Evolutionary conservation across 179 eudicot species (phyloP).

Genomic region (Drosera spatulata): DNA sequence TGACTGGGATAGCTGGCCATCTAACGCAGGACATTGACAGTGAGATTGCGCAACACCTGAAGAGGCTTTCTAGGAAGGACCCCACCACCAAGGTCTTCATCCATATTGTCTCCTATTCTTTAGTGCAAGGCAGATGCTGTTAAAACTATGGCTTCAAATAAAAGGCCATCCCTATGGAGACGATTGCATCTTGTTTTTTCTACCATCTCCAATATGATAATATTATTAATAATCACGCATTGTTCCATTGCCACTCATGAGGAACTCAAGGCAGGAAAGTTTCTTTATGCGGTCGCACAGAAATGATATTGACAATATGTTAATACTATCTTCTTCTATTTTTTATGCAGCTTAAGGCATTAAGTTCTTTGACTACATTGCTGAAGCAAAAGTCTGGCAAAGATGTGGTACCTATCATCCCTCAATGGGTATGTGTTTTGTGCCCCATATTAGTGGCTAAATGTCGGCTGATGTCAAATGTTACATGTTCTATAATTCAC

Average conservation of each 20-base stretch:
- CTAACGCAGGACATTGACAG: conserved; percentile 69
- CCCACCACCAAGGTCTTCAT: conserved; percentile 69
- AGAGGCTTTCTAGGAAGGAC: conserved; percentile 87
- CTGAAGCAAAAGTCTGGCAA: conserved; percentile 66
- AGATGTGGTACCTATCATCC: conserved; percentile 60
- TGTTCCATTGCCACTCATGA: neutral
- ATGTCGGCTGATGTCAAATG: neutral
- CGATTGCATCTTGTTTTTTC: too few species aligned
- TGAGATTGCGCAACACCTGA: conserved; percentile 77
- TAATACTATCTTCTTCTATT: too few species aligned
- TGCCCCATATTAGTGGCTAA: neutral
- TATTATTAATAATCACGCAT: neutral
- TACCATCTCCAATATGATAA: neutral
- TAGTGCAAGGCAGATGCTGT: too few species aligned
- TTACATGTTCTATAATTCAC: too few species aligned
- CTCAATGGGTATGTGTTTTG: conserved; percentile 73
- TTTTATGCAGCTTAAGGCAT: conserved; percentile 72
- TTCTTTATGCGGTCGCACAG: too few species aligned
- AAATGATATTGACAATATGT: too few species aligned
- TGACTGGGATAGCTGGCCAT: neutral
- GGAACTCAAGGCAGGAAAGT: neutral
- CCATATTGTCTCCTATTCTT: too few species aligned
- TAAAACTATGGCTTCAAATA: too few species aligned
- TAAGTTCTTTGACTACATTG: conserved; percentile 50
- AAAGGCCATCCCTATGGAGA: neutral